Percentiles rank a stretch among this genome's conserved stretches.
These are phyloP conservation scores for Parastagonospora avenae DNA, from an alignment of 2,329 filamentous ascomycete species.

Conservation along the genomic window DNA sequence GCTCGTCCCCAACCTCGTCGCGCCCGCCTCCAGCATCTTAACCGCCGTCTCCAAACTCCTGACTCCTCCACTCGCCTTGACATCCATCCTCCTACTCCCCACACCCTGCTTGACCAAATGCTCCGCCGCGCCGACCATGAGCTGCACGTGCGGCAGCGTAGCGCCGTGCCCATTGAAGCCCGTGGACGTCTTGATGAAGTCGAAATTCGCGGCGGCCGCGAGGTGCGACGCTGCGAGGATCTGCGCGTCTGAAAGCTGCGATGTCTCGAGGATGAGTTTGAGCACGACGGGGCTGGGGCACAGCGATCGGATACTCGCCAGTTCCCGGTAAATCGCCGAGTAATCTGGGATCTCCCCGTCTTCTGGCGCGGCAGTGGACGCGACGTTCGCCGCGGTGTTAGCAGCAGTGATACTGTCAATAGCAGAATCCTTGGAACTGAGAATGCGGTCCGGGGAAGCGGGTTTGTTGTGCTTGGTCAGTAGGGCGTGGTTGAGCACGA, in stretches of 20 bases:
- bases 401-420: conserved; percentile 41
- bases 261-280: conserved; percentile 66
- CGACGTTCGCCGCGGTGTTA: conserved; percentile 37
- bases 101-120: conserved; percentile 44
- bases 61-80: conserved; percentile 66
- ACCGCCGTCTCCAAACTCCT: conserved; percentile 56
- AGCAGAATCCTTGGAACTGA: conserved; percentile 30
- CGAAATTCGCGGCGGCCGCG: conserved; percentile 58
- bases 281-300: conserved; percentile 50
- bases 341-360: conserved; percentile 49
- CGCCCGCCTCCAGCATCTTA: conserved; percentile 62
- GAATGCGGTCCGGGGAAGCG: conserved; percentile 5
- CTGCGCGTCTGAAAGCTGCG: conserved; percentile 54
- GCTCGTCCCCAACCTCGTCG: conserved; percentile 62
- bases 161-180: conserved; percentile 64
- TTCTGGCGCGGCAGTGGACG: conserved; percentile 3
- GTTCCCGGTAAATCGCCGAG: conserved; percentile 57
- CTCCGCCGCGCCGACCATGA: conserved; percentile 60
- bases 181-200: conserved; percentile 66
- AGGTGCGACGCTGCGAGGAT: conserved; percentile 61
- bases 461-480: conserved; percentile 44
- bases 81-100: conserved; percentile 49
- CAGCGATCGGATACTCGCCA: conserved; percentile 57
- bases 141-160: conserved; percentile 56
- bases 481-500: conserved; percentile 62